A percentile compares a stretch with the other conserved stretches of the same genome.
Conservation (phyloP, 2,329 filamentous ascomycete genomes). For the Lecanicillium sp. region DNA sequence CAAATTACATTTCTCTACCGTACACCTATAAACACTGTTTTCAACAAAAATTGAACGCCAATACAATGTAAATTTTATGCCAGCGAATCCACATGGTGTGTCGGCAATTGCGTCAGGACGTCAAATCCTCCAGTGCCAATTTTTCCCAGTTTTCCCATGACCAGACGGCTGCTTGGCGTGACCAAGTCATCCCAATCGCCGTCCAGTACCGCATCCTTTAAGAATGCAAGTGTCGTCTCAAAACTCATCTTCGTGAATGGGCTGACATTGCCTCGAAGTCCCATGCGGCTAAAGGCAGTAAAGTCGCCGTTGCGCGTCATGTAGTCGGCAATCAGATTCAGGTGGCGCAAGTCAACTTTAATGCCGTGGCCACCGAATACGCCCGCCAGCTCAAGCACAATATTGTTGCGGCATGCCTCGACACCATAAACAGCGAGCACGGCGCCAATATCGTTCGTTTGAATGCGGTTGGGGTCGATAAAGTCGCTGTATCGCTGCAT, state of each 20-base stretch:
- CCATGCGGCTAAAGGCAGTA: slow-evolving; percentile 86
- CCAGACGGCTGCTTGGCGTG: slow-evolving; percentile 80
- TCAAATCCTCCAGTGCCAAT: slow-evolving; percentile 91
- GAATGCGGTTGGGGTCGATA: slow-evolving; percentile 77
- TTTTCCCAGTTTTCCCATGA: slow-evolving; percentile 73
- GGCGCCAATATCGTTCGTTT: slow-evolving; percentile 87
- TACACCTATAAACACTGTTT: not conserved
- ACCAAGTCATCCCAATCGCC: slow-evolving; percentile 83
- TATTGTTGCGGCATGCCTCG: slow-evolving; percentile 81
- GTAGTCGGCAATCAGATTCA: slow-evolving; percentile 92
- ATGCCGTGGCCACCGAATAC: slow-evolving; percentile 93
- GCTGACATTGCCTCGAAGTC: slow-evolving; percentile 74
- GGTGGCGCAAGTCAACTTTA: slow-evolving; percentile 79
- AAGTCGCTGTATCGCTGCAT: slow-evolving; percentile 85
- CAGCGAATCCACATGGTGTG: slow-evolving; percentile 34
- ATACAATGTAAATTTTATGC: slow-evolving; percentile 5
- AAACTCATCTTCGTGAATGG: slow-evolving; percentile 99
- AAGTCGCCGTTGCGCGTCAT: slow-evolving; percentile 95
- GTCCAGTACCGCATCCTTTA: slow-evolving; percentile 86
- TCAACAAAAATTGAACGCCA: not conserved
- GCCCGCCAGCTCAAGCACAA: slow-evolving; percentile 74
- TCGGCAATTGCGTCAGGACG: slow-evolving; percentile 59
- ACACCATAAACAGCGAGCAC: slow-evolving; percentile 85
- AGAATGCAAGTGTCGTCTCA: slow-evolving; percentile 90
- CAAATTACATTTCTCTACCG: too few species aligned